Percentiles rank a stretch among this genome's conserved stretches.
Conservation (phyloP, 305 asterid species). For the Fraxinus nigra region DNA sequence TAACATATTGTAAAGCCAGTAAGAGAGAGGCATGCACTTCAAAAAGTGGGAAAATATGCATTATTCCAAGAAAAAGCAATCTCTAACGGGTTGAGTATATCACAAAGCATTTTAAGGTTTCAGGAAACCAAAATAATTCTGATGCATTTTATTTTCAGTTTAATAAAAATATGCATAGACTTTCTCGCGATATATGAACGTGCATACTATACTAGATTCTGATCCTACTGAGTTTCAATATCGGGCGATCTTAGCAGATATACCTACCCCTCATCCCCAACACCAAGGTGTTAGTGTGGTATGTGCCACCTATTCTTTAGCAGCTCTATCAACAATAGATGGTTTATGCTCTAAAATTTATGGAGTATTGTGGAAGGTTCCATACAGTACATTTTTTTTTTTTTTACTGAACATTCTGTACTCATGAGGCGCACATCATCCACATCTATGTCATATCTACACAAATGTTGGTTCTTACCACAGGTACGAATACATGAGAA, state of each 20-base stretch:
- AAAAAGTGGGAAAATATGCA: background rate
- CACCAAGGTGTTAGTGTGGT: slow-evolving; percentile 1
- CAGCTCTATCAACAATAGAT: background rate
- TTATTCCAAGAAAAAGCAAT: background rate
- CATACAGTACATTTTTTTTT: background rate
- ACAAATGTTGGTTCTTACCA: background rate
- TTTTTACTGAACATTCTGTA: background rate
- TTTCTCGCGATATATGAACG: background rate
- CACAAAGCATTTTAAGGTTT: background rate
- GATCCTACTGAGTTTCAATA: background rate
- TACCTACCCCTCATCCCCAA: background rate
- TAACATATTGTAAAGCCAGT: background rate
- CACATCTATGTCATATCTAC: background rate
- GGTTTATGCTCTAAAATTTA: background rate
- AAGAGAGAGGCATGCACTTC: background rate
- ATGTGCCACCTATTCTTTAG: background rate
- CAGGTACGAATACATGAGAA: background rate
- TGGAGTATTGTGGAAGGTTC: slow-evolving; percentile 5
- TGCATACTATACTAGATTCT: background rate
- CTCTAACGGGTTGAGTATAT: background rate
- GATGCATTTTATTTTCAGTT: background rate
- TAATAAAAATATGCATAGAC: background rate
- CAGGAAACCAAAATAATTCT: background rate
- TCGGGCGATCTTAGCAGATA: background rate
- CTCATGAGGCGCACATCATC: background rate